Conservation (phyloP, 1,284 basidiomycete genomes). For the Leccinum cinnamomeum region DNA sequence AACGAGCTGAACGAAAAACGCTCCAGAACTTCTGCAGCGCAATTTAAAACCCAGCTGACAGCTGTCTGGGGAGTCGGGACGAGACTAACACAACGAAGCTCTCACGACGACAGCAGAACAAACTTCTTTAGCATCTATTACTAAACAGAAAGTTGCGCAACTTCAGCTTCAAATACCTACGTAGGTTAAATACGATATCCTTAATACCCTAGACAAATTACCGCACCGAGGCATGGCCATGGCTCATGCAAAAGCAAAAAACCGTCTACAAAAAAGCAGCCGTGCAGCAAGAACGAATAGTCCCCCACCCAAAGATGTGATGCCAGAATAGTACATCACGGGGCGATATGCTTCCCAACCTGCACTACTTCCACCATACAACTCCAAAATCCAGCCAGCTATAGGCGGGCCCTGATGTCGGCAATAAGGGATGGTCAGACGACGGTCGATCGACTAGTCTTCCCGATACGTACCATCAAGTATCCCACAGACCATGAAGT, state of each 20-base stretch:
- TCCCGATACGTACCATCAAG: constrained; percentile 24
- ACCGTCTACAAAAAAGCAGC: constrained; percentile 3
- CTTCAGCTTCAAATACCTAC: not conserved
- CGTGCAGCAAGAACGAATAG: constrained; percentile 22
- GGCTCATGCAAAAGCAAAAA: constrained; percentile 14
- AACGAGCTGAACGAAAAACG: too few relatives aligned
- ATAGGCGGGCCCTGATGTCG: constrained; percentile 22
- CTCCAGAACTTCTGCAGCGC: not conserved
- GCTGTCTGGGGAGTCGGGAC: not conserved
- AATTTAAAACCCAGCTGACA: not conserved
- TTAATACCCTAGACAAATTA: not conserved
- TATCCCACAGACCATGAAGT: constrained; percentile 35
- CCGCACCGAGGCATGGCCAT: not conserved
- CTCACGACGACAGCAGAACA: not conserved
- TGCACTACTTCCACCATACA: constrained; percentile 27
- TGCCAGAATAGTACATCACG: constrained; percentile 36
- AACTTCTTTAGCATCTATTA: not conserved
- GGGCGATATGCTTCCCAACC: constrained; percentile 27
- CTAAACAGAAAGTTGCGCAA: not conserved
- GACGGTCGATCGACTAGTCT: not conserved
- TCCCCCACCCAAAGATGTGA: constrained; percentile 27
- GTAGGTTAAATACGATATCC: not conserved
- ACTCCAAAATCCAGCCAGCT: constrained; percentile 35
- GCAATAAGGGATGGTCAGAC: constrained; percentile 19
- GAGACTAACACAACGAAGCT: not conserved